Base-by-base conservation (phyloP, 2,329 filamentous ascomycete species). In the Chaetomiaceae sp. region DNA sequence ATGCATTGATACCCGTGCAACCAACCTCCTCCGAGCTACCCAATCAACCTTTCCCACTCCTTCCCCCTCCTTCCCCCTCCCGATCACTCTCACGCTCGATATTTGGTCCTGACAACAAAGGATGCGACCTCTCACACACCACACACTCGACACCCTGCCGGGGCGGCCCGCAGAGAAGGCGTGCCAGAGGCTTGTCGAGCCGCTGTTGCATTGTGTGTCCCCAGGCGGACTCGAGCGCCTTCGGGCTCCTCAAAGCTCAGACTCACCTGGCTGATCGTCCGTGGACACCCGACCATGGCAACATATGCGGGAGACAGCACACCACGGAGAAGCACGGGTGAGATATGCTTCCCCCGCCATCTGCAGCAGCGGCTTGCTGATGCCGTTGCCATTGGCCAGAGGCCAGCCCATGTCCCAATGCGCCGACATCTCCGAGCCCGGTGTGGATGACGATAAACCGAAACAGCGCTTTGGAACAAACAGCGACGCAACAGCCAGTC, bases 1-100 rank as follows among this genome's bases (percentile, higher is more conserved):
- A 59, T 62, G 60, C 59, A 61, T 61, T 62, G 58, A 49, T 60
- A 59, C 57, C 60, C 57, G 59, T 61, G 53, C 51, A 49, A 60
- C 60, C 60, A 58, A 49, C 56, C 55, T 38, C 48, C 16, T 17
- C 20, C 30, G 25, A 39, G 35, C 50, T 33, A 40, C 33, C 59
- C 59, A 60, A 59, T 59, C 53, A 56, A 35, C n/a, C 43, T 34
- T 27, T 45, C 37, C 48, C 54, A 44, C 58, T 58, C 55, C 50
- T 55, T 58, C 34, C 58, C 45, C 39, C 35, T n/a, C 51, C 38
- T 20, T 39, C 43, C 40, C 44, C 43, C 31, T 48, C 38, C 40
- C 40, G 44, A 51, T 40, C 33, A 34, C 23, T 44, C 38, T 49
- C 41, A 34, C 35, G 40, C 23, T 23, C 44, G 34, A 43, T n/a